Percentiles rank a stretch among this genome's conserved stretches.
These are phyloP conservation scores for Ascochyta rabiei DNA, from an alignment of 2,329 filamentous ascomycete genomes.

Conservation along the genomic window DNA sequence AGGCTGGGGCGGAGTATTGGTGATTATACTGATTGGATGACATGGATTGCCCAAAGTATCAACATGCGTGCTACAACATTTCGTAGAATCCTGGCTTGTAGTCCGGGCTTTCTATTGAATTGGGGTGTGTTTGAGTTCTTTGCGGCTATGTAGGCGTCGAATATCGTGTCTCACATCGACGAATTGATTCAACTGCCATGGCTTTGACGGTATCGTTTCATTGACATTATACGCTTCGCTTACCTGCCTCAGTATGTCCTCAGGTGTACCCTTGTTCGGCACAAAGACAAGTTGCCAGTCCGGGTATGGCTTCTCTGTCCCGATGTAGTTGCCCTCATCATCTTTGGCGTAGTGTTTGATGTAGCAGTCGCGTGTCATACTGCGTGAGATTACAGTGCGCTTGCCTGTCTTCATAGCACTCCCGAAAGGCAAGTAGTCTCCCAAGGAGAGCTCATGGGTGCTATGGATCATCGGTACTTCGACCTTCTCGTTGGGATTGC, in stretches of 20 bases:
- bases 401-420: slow-evolving; percentile 11
- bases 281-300: slow-evolving; percentile 13
- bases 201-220: background rate
- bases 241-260: slow-evolving; percentile 10
- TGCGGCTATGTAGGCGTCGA: slow-evolving; percentile 5
- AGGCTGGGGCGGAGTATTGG: no score
- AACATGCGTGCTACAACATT: background rate
- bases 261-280: slow-evolving; percentile 11
- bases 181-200: slow-evolving; percentile 6
- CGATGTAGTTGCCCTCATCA: slow-evolving; percentile 12
- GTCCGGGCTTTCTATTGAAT: background rate
- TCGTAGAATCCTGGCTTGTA: no score
- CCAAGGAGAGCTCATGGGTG: slow-evolving; percentile 7
- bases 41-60: background rate
- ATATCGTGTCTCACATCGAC: slow-evolving; percentile 14
- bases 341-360: slow-evolving; percentile 17
- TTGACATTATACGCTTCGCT: background rate
- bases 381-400: slow-evolving; percentile 9
- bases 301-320: slow-evolving; percentile 12
- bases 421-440: slow-evolving; percentile 9
- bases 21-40: no score
- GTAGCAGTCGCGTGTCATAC: slow-evolving; percentile 16
- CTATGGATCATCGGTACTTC: slow-evolving; percentile 14
- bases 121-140: slow-evolving; percentile 6
- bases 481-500: slow-evolving; percentile 11